A percentile compares a stretch with the other conserved stretches of the same genome.
phyloP scores from a whole-genome alignment of 1,139 yeast species.

The Zygotorulaspora mrakii region DNA sequence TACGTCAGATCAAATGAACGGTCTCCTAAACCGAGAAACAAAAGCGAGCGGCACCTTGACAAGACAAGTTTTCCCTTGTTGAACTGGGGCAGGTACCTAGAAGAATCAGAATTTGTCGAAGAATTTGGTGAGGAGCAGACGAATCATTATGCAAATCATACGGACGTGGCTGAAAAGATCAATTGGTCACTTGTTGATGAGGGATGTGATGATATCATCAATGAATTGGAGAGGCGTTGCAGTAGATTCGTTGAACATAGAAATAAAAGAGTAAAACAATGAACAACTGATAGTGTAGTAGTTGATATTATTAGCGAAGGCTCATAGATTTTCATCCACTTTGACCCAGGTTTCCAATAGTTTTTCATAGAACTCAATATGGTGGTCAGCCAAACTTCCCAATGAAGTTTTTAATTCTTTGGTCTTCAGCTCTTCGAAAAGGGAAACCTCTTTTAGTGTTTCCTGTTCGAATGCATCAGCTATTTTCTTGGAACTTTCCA shows the following conservation, averaged over 20 bases:
- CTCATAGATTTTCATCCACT: slow-evolving; percentile 42
- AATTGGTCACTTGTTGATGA: slow-evolving; percentile 34
- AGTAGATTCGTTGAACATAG: slow-evolving; percentile 7
- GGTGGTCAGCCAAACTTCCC: slow-evolving; percentile 66
- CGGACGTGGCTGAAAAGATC: slow-evolving; percentile 27
- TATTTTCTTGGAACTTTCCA: slow-evolving; percentile 63
- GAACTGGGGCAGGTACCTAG: slow-evolving; percentile 47
- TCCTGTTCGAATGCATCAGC: slow-evolving; percentile 68
- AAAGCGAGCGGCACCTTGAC: slow-evolving; percentile 72
- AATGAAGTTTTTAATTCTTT: slow-evolving; percentile 71
- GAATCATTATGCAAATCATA: slow-evolving; percentile 32
- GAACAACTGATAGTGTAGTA: no score
- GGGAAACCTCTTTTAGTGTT: slow-evolving; percentile 66
- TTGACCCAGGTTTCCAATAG: slow-evolving; percentile 70
- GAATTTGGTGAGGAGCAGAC: slow-evolving; percentile 48
- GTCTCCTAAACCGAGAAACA: slow-evolving; percentile 78
- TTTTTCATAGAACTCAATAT: slow-evolving; percentile 70
- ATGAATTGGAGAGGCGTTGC: slow-evolving; percentile 19
- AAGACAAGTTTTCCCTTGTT: slow-evolving; percentile 59
- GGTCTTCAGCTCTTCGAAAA: slow-evolving; percentile 78
- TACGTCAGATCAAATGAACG: slow-evolving; percentile 79
- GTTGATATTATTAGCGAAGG: background rate
- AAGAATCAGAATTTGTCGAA: slow-evolving; percentile 44
- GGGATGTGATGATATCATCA: slow-evolving; percentile 24
- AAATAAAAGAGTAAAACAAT: slow-evolving; percentile 9